Evolutionary conservation across 2,329 filamentous ascomycete genomes (phyloP), one percentile per base, ranked within the genome.

Genomic region (Lachnellula cervina): DNA sequence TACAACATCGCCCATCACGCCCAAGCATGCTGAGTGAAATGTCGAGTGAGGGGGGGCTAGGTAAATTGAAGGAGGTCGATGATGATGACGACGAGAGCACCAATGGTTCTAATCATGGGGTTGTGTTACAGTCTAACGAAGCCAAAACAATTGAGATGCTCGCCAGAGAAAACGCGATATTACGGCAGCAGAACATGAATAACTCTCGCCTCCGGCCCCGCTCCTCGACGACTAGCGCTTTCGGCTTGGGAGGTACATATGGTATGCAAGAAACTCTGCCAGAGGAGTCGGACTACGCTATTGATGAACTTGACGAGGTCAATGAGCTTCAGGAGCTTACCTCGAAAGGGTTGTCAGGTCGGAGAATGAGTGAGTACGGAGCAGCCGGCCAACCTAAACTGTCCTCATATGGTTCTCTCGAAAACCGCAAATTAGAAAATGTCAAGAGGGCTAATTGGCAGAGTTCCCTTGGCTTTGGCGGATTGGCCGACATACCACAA

Each of bases 1-100:
- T 95, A 34, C 89, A 93, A 64, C 88, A 94, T 69, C 83, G 90
- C 37, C 88, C 89, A 4, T 95, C 91, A 14, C 83, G 87, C 51
- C 86, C 87, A 38, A 90, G 87, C 67, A 85, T 90, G 78, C 74
- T 90, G 32, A 89, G 86, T 60, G 86, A 89, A 66, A 84, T 87
- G 81, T 80, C 82, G 14, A 86, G 75, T 58, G 83, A 85, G 55
- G 80, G 80, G 37, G 80, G 82, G 70, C 76, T 86, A 14, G 81
- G 81, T 37, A 89, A 88, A 64, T 80, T 90, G 37, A 84, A 88
- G 62, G 86, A 89, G 68, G 82, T 85, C 2, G 83, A 86, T 23
- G 83, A 87, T 55, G 83, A 86, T 53, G 81, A 84, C n/a, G 76
- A 76, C 54, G 79, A 80, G 61, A 83, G 78, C 54, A 72, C 77